Base-by-base conservation (phyloP, 805 yeast species). In the Kodamaea jinghongensis region DNA sequence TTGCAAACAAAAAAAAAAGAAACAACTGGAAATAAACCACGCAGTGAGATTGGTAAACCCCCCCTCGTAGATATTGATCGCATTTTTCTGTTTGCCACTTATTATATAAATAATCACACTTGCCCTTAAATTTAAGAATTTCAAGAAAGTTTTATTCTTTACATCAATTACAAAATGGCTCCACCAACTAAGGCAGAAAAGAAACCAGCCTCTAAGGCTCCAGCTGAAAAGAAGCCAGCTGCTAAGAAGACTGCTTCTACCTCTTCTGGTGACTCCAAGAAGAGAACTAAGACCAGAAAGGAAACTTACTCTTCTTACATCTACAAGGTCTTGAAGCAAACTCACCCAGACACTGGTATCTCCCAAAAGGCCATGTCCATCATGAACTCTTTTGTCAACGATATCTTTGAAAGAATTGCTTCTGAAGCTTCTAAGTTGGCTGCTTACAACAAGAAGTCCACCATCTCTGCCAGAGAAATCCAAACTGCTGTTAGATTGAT, bases 281-380 rank as follows among this genome's bases (percentile, higher is more conserved):
- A 86, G 85, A 88, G 95, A 79, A 65, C 87, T 56, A 90, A 89
- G 84, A 73, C 90, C 60, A 88, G 97, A 83, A 89, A 88, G 85
- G 97, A 91, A 77, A 88, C 97, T 52, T 91, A 89, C 79, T 88
- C 96, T 52, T 89, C 97, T 49, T 91, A 91, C 76, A 91, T 91
- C 69, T 91, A 90, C 93, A 91, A 91, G 76, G 97, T 90, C 55
- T 84, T 91, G 69, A 90, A 90, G 76, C 97, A 91, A 80, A 90
- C 97, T 49, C 98, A 91, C 75, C 98, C 97, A 71, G 97, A 91
- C 71, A 91, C 98, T 50, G 98, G 97, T 87, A 91, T 91, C 69
- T 90, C 98, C 59, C 96, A 89, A 76, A 86, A 88, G 70, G 96
- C 98, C 52, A 91, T 91, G 96, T 88, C 96, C 53, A 91, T 91